A percentile compares a stretch with the other conserved stretches of the same genome.
phyloP scores from a whole-genome alignment of 257 asterid species.

The Verbascum thapsus region DNA sequence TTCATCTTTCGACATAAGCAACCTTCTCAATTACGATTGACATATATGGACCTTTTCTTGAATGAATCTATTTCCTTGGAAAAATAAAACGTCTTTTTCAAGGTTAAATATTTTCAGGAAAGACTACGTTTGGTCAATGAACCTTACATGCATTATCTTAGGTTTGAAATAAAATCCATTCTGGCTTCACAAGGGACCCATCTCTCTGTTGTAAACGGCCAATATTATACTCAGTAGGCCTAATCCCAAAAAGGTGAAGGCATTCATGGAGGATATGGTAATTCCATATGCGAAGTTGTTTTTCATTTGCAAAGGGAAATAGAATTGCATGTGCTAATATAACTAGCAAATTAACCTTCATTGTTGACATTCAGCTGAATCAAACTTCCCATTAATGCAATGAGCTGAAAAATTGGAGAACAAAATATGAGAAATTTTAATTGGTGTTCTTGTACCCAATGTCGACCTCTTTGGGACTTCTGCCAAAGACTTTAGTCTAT shows the following conservation, averaged over 20 bases:
- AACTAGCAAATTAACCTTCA: background rate
- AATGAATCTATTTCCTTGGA: no score
- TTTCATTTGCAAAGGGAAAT: background rate
- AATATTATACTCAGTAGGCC: slow-evolving; percentile 1
- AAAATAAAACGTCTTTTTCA: no score
- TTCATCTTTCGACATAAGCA: no score
- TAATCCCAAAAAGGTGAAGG: slow-evolving; percentile 9
- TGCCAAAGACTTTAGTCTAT: slow-evolving; percentile 8
- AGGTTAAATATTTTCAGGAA: no score
- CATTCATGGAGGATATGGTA: background rate
- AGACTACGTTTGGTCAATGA: no score
- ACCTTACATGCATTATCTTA: no score
- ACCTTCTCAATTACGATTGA: no score
- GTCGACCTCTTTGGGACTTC: no score
- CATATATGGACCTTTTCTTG: no score
- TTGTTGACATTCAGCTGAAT: slow-evolving; percentile 12
- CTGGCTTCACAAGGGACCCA: background rate
- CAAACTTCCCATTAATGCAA: slow-evolving; percentile 2
- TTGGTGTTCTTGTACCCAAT: no score
- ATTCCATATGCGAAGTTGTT: background rate
- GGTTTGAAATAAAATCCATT: no score
- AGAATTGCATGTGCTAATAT: slow-evolving; percentile 7
- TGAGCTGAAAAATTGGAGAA: slow-evolving; percentile 3
- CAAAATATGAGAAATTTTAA: background rate
- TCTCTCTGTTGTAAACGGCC: slow-evolving; percentile 16